A percentile compares a stretch with the other conserved stretches of the same genome.
These are phyloP conservation scores for Trichoderma virens DNA, from an alignment of 495 filamentous ascomycete genomes.

Conservation along the genomic window DNA sequence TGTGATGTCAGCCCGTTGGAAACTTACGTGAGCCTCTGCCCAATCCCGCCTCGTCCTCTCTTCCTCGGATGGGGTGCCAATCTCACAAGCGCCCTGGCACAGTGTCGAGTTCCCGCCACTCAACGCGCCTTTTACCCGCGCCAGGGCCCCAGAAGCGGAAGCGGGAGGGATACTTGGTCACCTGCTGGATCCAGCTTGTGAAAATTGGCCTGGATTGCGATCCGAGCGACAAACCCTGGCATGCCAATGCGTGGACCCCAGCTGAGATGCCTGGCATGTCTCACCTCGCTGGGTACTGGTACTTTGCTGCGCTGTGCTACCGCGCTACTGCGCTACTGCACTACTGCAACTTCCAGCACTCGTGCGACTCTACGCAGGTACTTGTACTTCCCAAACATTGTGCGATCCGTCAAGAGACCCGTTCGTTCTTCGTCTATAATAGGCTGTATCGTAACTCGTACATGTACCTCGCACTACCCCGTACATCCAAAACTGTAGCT, in stretches of 20 bases:
- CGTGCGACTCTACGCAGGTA: too few relatives aligned
- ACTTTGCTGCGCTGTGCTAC: too few relatives aligned
- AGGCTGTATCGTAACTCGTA: not conserved
- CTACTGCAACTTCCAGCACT: too few relatives aligned
- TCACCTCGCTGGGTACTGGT: not conserved
- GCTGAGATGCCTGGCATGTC: not conserved
- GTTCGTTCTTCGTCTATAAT: not conserved
- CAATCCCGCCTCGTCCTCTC: too few relatives aligned
- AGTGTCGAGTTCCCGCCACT: too few relatives aligned
- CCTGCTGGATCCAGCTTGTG: slow-evolving; percentile 1
- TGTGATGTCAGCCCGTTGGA: too few relatives aligned
- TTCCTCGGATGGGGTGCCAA: too few relatives aligned
- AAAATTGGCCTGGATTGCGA: not conserved
- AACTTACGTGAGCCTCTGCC: too few relatives aligned
- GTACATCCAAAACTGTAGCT: not conserved
- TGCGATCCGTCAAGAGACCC: too few relatives aligned
- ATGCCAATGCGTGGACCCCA: not conserved
- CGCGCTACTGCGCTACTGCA: too few relatives aligned
- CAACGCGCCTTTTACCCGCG: not conserved
- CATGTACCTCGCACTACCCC: not conserved
- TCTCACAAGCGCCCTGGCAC: too few relatives aligned
- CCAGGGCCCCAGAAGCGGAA: not conserved
- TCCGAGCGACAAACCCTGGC: not conserved
- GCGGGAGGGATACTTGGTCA: not conserved
- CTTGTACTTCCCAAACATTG: too few relatives aligned